Conservation (phyloP, 2,329 filamentous ascomycete genomes). For the Kalmusia sp. region DNA sequence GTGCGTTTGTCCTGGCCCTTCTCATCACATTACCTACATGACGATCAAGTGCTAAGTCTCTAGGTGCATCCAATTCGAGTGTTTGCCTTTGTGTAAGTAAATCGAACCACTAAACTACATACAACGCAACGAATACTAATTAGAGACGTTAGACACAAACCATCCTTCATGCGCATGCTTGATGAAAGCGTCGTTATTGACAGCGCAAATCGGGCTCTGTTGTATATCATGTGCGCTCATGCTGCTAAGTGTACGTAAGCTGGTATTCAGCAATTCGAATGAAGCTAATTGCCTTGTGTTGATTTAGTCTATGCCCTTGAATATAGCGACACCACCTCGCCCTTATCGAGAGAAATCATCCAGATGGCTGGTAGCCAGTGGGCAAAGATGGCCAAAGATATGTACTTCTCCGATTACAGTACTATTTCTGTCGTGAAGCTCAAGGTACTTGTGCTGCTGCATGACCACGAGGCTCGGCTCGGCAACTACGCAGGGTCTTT, state of each 20-base stretch:
- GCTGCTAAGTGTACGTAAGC: constrained; percentile 1
- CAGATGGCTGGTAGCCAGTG: constrained; percentile 41
- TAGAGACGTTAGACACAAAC: constrained; percentile 32
- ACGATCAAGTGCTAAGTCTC: not conserved
- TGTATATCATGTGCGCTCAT: constrained; percentile 42
- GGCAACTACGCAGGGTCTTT: constrained; percentile 43
- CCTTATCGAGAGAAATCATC: constrained; percentile 35
- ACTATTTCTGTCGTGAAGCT: constrained; percentile 40
- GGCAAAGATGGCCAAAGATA: constrained; percentile 40
- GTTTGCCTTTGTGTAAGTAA: constrained; percentile 4
- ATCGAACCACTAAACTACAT: not conserved
- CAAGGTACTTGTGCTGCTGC: constrained; percentile 38
- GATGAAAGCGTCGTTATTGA: constrained; percentile 39
- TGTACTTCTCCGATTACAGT: constrained; percentile 43
- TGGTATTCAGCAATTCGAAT: no score
- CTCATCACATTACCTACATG: not conserved
- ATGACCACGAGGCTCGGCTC: constrained; percentile 40
- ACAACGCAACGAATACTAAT: not conserved
- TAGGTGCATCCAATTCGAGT: constrained; percentile 9
- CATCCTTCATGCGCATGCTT: constrained; percentile 42
- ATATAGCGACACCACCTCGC: constrained; percentile 35
- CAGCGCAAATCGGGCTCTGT: constrained; percentile 34
- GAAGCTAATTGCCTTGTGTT: constrained; percentile 24
- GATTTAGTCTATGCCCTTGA: constrained; percentile 41
- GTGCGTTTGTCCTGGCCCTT: constrained; percentile 32